Base-by-base conservation (phyloP, 1,284 basidiomycete species). In the Tremellales sp. region DNA sequence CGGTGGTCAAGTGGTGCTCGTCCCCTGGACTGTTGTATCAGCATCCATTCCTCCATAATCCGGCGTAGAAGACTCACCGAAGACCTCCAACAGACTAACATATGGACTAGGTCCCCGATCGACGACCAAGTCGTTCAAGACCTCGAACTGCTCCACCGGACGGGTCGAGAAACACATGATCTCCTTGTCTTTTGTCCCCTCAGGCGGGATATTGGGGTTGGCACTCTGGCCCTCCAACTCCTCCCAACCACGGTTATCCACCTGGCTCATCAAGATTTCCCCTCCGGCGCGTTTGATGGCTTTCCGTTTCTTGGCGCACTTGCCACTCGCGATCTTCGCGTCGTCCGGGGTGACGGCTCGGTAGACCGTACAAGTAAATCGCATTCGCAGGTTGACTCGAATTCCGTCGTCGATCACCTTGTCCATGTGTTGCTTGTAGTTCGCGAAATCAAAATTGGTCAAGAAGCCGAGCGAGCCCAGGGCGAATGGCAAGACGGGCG, bases 1-100 rank as follows among this genome's bases (percentile, higher is more conserved):
- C 95, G 0, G 95, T 99, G 1, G 95, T 99, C 80, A 99, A 85
- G 75, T 98, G 95, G 70, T 97, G 90, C 60, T 99, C 94, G 65
- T 99, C 95, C 51, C 91, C 92, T 95, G 53, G 6, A n/a, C 29
- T 29, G 4, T 2, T 26, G 14, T 28, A 28, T 39, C 3, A 6
- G 24, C 14, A 36, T 33, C 6, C 13, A 33, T 42, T 13, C 46
- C 45, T 51, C 43, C 39, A 7, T 22, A 29, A 29, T 18, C 24
- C 22, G 37, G 34, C n/a, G n/a, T 3, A 21, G 27, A 50, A 26
- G 12, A 76, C 84, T 61, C 61, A 91, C 94, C 94, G 63, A 98
- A 99, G 13, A 99, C 78, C 73, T 99, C 95, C 49, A 99, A 76
- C 63, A 93, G 77, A 63, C 88, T 93, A 66, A 99, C 93, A 72